Conservation (phyloP, 2,329 filamentous ascomycete species). For the Ophiostoma quercus region DNA sequence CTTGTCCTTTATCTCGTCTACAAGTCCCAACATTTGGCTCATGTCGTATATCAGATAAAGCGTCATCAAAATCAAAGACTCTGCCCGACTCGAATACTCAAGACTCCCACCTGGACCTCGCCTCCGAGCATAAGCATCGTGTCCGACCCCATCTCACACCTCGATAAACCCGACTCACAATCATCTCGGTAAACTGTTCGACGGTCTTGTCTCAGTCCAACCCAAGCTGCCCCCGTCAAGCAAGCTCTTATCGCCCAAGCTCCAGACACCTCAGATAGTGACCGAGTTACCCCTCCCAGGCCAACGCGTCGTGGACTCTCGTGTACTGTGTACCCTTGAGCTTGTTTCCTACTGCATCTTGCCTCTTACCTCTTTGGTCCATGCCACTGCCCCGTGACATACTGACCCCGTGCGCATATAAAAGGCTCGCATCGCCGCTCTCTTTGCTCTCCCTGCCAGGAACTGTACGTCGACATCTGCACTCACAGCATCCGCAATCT, state of each 20-base stretch:
- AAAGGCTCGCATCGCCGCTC: background rate
- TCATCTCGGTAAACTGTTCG: slow-evolving; percentile 13
- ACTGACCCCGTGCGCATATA: background rate
- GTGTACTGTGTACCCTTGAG: background rate
- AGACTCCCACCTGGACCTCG: background rate
- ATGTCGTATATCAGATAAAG: no score
- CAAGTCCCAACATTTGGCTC: no score
- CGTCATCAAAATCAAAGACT: no score
- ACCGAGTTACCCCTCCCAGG: background rate
- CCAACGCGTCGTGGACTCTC: background rate
- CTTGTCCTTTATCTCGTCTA: no score
- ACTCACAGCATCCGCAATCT: background rate
- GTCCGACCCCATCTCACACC: slow-evolving; percentile 9
- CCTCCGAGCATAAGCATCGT: background rate
- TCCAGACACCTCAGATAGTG: background rate
- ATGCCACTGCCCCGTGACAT: background rate
- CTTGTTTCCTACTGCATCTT: background rate
- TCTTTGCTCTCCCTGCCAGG: background rate
- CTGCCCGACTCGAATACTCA: no score
- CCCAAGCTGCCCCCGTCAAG: background rate
- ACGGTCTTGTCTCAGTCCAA: background rate
- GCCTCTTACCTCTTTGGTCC: background rate
- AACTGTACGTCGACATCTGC: background rate
- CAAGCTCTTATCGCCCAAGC: background rate
- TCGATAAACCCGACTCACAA: background rate